Conservation (phyloP, 202 grass and related monocot species). For the Saccharum hybrid region DNA sequence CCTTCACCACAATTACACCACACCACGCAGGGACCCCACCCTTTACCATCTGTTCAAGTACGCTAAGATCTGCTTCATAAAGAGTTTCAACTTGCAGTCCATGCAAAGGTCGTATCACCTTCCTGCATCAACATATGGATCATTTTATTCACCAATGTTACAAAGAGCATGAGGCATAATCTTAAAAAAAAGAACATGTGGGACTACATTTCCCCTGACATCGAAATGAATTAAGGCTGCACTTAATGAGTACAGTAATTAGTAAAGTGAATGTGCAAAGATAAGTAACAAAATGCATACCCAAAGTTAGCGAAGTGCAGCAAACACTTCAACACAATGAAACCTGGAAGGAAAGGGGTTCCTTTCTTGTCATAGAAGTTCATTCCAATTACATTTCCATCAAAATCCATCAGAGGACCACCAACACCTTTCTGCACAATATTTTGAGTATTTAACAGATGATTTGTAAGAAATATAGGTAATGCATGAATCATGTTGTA, state of each 20-base stretch:
- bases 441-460: neutral
- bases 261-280: conserved; percentile 16
- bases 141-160: conserved; percentile 12
- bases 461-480: neutral
- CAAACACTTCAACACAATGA: conserved; percentile 41
- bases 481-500: neutral
- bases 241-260: neutral
- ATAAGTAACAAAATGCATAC: conserved; percentile 8
- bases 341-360: conserved; percentile 43
- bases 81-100: conserved; percentile 28
- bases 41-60: conserved; percentile 11
- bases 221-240: neutral
- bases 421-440: conserved; percentile 30
- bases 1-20: conserved; percentile 43
- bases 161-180: neutral
- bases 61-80: neutral
- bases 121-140: conserved; percentile 19
- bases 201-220: neutral
- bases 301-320: conserved; percentile 16
- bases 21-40: neutral
- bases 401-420: conserved; percentile 40
- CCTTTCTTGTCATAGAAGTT: conserved; percentile 26
- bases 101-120: conserved; percentile 26
- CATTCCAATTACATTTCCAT: conserved; percentile 40
- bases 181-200: neutral